Conservation (phyloP, 179 eudicot genomes). For the Beta macrorhiza region DNA sequence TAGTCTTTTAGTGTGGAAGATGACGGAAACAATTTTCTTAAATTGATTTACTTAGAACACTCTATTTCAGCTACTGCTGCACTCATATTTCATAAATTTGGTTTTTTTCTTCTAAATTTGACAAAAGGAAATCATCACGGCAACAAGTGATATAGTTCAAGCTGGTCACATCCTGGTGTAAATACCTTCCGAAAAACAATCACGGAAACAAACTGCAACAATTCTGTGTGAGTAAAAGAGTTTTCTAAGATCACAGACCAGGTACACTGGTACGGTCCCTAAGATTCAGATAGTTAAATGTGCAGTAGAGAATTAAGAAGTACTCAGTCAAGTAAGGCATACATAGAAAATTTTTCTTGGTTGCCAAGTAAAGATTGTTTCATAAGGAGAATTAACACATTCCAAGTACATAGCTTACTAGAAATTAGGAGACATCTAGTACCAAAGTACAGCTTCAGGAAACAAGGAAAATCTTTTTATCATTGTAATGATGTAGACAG, state of each 20-base stretch:
- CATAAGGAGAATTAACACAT: no score
- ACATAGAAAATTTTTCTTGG: no score
- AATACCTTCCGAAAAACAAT: background rate
- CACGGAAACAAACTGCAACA: background rate
- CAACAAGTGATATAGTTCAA: background rate
- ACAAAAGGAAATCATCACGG: background rate
- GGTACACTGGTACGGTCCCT: no score
- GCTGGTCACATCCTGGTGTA: background rate
- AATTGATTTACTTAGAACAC: background rate
- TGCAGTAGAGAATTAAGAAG: background rate
- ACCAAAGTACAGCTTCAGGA: no score
- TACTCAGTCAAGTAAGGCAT: background rate
- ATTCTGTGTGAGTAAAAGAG: background rate
- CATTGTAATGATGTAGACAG: no score
- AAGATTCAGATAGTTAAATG: no score
- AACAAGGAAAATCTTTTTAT: no score
- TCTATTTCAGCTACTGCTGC: background rate
- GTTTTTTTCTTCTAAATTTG: background rate
- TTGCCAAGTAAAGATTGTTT: no score
- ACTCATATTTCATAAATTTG: background rate
- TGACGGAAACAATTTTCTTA: background rate
- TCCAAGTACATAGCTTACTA: no score
- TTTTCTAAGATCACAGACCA: background rate
- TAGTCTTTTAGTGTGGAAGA: background rate
- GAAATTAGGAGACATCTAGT: no score